A percentile compares a stretch with the other conserved stretches of the same genome.
phyloP scores from a whole-genome alignment of 148 eudicot genomes.

The Dysphania ambrosioides region DNA sequence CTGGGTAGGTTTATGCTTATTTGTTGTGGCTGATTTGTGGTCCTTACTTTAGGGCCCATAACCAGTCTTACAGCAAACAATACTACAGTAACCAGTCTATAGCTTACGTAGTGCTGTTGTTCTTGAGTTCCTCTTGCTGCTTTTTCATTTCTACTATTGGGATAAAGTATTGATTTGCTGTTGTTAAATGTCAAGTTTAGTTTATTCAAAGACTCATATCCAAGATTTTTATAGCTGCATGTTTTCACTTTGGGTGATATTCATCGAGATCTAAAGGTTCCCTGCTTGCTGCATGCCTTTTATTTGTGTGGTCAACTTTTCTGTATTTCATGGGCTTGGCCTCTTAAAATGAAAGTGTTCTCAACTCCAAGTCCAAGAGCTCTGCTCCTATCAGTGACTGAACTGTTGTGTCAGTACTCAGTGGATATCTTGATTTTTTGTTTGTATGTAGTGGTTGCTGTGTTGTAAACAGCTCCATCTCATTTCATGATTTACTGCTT shows the following conservation, averaged over 20 bases:
- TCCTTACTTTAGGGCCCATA: not conserved
- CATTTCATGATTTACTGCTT: not conserved
- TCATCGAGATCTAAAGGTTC: too few species aligned
- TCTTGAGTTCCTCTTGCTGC: not conserved
- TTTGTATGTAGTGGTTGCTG: constrained; percentile 2
- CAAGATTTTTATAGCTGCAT: not conserved
- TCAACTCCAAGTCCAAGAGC: not conserved
- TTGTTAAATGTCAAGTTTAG: not conserved
- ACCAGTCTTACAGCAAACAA: not conserved
- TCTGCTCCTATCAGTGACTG: not conserved
- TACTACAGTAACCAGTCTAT: not conserved
- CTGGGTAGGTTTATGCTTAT: constrained; percentile 61
- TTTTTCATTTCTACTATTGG: not conserved
- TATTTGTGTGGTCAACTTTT: not conserved
- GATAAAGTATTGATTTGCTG: not conserved
- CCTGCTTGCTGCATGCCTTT: not conserved
- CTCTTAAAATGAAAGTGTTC: not conserved
- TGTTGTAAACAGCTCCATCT: not conserved
- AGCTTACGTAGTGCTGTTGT: not conserved
- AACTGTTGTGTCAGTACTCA: not conserved
- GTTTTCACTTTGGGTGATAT: too few species aligned
- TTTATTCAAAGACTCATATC: too few species aligned
- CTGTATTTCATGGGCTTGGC: not conserved
- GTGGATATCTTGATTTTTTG: not conserved
- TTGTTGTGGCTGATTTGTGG: not conserved